Evolutionary conservation across 495 filamentous ascomycete genomes (phyloP).

Genomic region (Paragyromitra xinjiangensis): DNA sequence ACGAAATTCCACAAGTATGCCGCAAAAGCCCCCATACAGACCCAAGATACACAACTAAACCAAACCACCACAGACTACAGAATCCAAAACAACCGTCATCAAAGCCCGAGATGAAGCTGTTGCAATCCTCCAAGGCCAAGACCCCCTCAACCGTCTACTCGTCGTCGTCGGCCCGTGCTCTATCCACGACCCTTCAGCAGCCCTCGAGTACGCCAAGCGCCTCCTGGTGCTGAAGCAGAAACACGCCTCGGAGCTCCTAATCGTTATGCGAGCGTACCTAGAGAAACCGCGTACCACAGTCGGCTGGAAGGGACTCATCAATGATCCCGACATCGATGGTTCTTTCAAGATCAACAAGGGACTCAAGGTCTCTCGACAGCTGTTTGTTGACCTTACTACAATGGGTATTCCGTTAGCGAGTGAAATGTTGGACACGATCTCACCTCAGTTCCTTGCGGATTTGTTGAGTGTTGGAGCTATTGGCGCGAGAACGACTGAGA

Average conservation of each 20-base stretch:
- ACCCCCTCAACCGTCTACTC: conserved; percentile 78
- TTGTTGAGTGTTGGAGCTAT: conserved; percentile 90
- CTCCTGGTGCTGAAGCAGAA: conserved; percentile 85
- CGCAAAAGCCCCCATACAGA: not conserved
- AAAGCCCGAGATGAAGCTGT: conserved; percentile 82
- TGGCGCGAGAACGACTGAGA: conserved; percentile 94
- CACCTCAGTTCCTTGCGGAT: conserved; percentile 97
- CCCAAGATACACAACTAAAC: not conserved
- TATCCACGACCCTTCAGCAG: conserved; percentile 93
- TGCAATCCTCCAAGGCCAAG: conserved; percentile 79
- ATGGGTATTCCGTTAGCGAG: conserved; percentile 98
- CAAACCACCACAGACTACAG: conserved; percentile 69
- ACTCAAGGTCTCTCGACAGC: conserved; percentile 80
- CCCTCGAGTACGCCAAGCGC: conserved; percentile 90
- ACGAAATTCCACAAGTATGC: conserved; percentile 71
- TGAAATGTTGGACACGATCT: conserved; percentile 99
- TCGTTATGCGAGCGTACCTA: conserved; percentile 97
- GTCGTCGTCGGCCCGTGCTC: conserved; percentile 97
- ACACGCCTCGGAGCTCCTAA: conserved; percentile 85
- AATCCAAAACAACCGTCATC: conserved; percentile 82
- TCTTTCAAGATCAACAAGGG: conserved; percentile 99
- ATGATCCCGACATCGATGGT: conserved; percentile 98
- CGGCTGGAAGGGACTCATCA: conserved; percentile 99
- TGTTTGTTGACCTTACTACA: conserved; percentile 93
- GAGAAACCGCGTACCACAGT: conserved; percentile 99